These are phyloP conservation scores for Corylus avellana DNA, from an alignment of 306 rosid genomes.

Conservation along the genomic window DNA sequence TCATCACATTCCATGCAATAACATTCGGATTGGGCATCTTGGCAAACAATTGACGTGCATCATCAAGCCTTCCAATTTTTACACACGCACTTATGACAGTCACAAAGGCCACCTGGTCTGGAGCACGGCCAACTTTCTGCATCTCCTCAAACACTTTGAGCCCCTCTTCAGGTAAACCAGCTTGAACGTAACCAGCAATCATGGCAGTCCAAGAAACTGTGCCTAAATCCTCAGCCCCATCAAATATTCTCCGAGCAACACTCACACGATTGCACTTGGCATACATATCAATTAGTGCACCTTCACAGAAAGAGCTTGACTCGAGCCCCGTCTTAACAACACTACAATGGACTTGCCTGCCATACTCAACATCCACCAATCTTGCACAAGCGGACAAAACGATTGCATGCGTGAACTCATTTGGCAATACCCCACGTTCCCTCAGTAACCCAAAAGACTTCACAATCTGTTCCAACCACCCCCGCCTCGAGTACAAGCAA, in stretches of 20 bases:
- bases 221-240: slow-evolving; percentile 42
- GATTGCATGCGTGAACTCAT: slow-evolving; percentile 58
- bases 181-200: slow-evolving; percentile 61
- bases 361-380: slow-evolving; percentile 40
- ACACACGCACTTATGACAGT: slow-evolving; percentile 64
- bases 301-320: slow-evolving; percentile 44
- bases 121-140: slow-evolving; percentile 42
- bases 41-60: slow-evolving; percentile 52
- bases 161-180: slow-evolving; percentile 55
- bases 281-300: slow-evolving; percentile 68
- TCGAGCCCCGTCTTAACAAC: slow-evolving; percentile 51
- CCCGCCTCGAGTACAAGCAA: slow-evolving; percentile 49
- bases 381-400: slow-evolving; percentile 62
- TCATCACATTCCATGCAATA: slow-evolving; percentile 90
- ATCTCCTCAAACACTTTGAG: slow-evolving; percentile 56
- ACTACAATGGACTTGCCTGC: slow-evolving; percentile 54
- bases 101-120: slow-evolving; percentile 57
- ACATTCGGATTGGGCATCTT: slow-evolving; percentile 53
- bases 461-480: slow-evolving; percentile 31
- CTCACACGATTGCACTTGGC: slow-evolving; percentile 52
- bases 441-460: slow-evolving; percentile 39
- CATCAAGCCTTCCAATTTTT: slow-evolving; percentile 41
- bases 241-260: slow-evolving; percentile 50
- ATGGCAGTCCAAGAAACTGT: slow-evolving; percentile 64
- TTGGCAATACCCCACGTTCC: slow-evolving; percentile 41